A percentile compares a stretch with the other conserved stretches of the same genome.
Conservation (phyloP, 768 basidiomycete genomes). For the Leccinum arenicola region DNA sequence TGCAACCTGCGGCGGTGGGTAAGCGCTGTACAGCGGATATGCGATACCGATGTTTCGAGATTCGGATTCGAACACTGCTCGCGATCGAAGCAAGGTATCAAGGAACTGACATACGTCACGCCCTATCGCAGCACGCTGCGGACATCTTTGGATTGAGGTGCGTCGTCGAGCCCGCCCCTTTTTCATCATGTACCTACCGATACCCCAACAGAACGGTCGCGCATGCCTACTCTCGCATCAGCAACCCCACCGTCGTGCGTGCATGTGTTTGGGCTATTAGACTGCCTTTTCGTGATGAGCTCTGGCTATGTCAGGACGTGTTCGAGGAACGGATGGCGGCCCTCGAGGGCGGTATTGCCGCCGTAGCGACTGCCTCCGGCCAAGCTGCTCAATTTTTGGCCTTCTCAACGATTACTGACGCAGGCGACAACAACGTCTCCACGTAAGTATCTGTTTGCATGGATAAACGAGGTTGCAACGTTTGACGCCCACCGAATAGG, state of each 20-base stretch:
- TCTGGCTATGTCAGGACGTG: slow-evolving; percentile 47
- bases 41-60: too few relatives aligned
- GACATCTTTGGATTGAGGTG: too few relatives aligned
- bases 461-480: neutral
- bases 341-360: slow-evolving; percentile 76
- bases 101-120: too few relatives aligned
- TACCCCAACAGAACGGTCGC: too few relatives aligned
- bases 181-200: too few relatives aligned
- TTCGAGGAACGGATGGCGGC: slow-evolving; percentile 79
- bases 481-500: neutral
- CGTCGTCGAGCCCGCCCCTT: too few relatives aligned
- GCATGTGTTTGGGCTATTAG: neutral
- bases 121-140: too few relatives aligned
- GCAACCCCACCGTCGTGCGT: slow-evolving; percentile 22
- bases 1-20: too few relatives aligned
- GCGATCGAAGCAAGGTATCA: too few relatives aligned
- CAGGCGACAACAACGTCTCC: slow-evolving; percentile 78
- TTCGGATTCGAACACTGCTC: too few relatives aligned
- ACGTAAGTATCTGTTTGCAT: slow-evolving; percentile 52
- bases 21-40: too few relatives aligned
- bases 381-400: slow-evolving; percentile 78
- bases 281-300: neutral
- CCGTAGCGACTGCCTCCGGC: slow-evolving; percentile 71
- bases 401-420: slow-evolving; percentile 53
- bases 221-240: slow-evolving; percentile 18